Conservation (phyloP, 805 yeast genomes). For the Metschnikowia cubensis region DNA sequence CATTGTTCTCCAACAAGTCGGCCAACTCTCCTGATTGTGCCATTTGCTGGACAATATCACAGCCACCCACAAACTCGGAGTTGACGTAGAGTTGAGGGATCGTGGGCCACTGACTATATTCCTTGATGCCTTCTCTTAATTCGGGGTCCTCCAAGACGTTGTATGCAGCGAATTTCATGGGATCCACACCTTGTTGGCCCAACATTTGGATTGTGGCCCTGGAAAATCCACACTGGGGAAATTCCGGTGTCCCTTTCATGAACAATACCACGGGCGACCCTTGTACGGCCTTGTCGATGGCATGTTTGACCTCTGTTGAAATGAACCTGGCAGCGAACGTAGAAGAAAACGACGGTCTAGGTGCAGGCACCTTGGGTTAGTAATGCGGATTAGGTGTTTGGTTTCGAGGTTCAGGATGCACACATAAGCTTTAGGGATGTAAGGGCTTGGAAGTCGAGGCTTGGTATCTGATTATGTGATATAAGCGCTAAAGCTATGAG, state of each 20-base stretch:
- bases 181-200: slow-evolving; percentile 97
- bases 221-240: slow-evolving; percentile 96
- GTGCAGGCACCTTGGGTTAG: neutral
- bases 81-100: slow-evolving; percentile 92
- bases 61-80: slow-evolving; percentile 94
- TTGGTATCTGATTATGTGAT: no score
- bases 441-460: no score
- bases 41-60: slow-evolving; percentile 92
- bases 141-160: slow-evolving; percentile 94
- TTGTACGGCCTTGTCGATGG: slow-evolving; percentile 79
- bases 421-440: no score
- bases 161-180: slow-evolving; percentile 92
- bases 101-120: slow-evolving; percentile 96
- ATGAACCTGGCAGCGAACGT: slow-evolving; percentile 39
- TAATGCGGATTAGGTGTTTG: neutral
- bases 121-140: slow-evolving; percentile 92
- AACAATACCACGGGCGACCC: slow-evolving; percentile 94
- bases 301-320: slow-evolving; percentile 74
- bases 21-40: slow-evolving; percentile 87
- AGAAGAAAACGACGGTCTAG: neutral
- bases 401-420: no score
- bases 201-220: slow-evolving; percentile 89
- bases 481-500: neutral
- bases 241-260: slow-evolving; percentile 98
- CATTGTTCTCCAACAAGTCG: slow-evolving; percentile 73